Conservation (phyloP, 1,284 basidiomycete genomes). For the Amylostereum areolatum region DNA sequence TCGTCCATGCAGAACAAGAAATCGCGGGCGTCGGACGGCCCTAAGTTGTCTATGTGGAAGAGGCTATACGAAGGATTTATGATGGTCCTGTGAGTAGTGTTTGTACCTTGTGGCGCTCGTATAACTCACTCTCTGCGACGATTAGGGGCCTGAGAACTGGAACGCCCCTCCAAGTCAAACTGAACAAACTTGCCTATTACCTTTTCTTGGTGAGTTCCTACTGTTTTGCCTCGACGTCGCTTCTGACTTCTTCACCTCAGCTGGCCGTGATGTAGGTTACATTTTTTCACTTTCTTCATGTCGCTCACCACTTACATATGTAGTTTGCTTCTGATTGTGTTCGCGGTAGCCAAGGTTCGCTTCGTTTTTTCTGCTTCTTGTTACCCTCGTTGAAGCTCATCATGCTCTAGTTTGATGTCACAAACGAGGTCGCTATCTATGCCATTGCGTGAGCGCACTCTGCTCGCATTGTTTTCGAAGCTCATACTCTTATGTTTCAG, state of each 20-base stretch:
- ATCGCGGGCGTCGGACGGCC: constrained; percentile 1
- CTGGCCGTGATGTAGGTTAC: neutral
- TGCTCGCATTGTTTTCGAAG: neutral
- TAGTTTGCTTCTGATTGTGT: constrained; percentile 36
- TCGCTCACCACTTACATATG: no score
- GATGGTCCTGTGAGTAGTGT: constrained; percentile 8
- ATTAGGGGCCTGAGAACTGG: constrained; percentile 20
- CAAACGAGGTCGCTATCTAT: constrained; percentile 40
- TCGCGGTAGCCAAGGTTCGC: constrained; percentile 47
- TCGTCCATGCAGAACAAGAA: constrained; percentile 8
- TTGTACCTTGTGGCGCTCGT: neutral
- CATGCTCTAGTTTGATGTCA: constrained; percentile 40
- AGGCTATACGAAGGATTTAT: constrained; percentile 6
- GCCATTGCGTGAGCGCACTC: constrained; percentile 26
- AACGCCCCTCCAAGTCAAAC: constrained; percentile 60
- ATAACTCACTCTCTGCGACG: neutral
- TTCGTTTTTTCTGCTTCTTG: constrained; percentile 45
- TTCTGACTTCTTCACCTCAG: neutral
- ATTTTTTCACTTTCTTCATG: no score
- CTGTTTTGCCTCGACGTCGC: neutral
- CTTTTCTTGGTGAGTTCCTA: neutral
- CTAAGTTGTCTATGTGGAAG: constrained; percentile 1
- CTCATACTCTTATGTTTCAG: neutral
- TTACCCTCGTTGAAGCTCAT: neutral
- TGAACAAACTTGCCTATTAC: constrained; percentile 42